Base-by-base conservation (phyloP, 495 filamentous ascomycete genomes). In the Penicillium ochrochloron region DNA sequence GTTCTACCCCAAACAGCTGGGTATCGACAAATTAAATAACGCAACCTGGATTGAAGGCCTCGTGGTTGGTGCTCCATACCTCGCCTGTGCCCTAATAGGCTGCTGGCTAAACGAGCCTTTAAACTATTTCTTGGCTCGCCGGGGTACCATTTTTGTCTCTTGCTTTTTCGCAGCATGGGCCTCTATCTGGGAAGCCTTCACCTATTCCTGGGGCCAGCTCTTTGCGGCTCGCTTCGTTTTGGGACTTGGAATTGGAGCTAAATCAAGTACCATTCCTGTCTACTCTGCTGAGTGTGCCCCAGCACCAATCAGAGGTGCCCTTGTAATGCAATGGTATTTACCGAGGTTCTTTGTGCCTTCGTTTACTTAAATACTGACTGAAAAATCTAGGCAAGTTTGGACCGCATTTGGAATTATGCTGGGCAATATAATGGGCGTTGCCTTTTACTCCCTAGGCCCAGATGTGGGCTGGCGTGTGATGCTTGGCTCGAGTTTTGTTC, bases 391-490 rank as follows among this genome's bases (percentile, higher is more conserved):
- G 51, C 85, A 88, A 72, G 78, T 87, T 75, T 83, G 80, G 76
- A 92, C 89, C 6, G 91, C 90, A 3, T 92, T 92, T 67, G 91
- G 91, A 12, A 93, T 94, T 65, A 89, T 93, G 85, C 62, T 93
- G 17, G 91, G 92, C 23, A 91, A 90, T 65, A 84, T 88, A 42
- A 85, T 59, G 57, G 41, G 41, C 3, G 41, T 59, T 15, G 37
- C 57, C 2, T 59, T 59, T 29, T 51, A 51, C 14, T 25, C 21
- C 9, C 15, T 51, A 17, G 46, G 21, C 46, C 44, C 21, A 29
- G 70, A 78, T 39, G 72, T 83, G 35, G 73, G 74, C 53, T 83
- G 81, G 80, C 75, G 79, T 23, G 73, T 83, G 21, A 79, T 78
- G 78, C 76, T 79, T 58, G 82, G 85, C 6, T 81, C 84, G 31